Percentiles rank a stretch among this genome's conserved stretches.
Evolutionary conservation across 1,284 basidiomycete genomes (phyloP).

Genomic region (Boletus calvinii): DNA sequence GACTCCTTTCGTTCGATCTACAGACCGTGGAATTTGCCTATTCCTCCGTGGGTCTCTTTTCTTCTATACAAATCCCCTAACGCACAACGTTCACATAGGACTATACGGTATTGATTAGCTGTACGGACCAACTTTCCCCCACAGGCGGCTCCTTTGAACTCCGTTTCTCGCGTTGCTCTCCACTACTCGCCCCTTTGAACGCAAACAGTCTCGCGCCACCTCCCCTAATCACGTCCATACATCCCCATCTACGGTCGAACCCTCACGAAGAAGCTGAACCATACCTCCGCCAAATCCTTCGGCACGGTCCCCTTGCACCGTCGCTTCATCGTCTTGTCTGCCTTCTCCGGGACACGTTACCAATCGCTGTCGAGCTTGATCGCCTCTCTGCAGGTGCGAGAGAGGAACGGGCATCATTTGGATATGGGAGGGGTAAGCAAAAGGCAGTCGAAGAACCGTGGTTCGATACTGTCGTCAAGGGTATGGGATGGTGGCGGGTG

Average conservation of each 20-base stretch:
- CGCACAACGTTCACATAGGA: constrained; percentile 41
- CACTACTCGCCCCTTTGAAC: constrained; percentile 24
- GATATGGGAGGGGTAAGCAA: constrained; percentile 22
- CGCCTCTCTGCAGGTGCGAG: constrained; percentile 42
- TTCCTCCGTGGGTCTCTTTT: constrained; percentile 43
- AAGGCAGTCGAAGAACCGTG: constrained; percentile 28
- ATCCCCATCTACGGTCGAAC: constrained; percentile 41
- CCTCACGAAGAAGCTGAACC: constrained; percentile 74
- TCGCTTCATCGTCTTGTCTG: constrained; percentile 65
- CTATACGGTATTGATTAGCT: constrained; percentile 72
- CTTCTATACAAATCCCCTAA: neutral
- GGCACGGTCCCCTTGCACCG: constrained; percentile 58
- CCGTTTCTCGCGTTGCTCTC: constrained; percentile 59
- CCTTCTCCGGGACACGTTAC: constrained; percentile 69
- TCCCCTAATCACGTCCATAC: constrained; percentile 8
- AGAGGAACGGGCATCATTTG: constrained; percentile 19
- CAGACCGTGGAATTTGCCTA: constrained; percentile 89
- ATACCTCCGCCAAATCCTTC: constrained; percentile 62
- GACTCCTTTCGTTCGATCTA: constrained; percentile 81
- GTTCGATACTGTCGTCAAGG: constrained; percentile 71
- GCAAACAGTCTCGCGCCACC: constrained; percentile 33
- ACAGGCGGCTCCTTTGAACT: constrained; percentile 68
- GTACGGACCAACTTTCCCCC: constrained; percentile 66
- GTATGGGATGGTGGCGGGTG: constrained; percentile 78
- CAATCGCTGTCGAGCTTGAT: constrained; percentile 69